Conservation (phyloP, 2,329 filamentous ascomycete species). For the Arachnopeziza araneosa region DNA sequence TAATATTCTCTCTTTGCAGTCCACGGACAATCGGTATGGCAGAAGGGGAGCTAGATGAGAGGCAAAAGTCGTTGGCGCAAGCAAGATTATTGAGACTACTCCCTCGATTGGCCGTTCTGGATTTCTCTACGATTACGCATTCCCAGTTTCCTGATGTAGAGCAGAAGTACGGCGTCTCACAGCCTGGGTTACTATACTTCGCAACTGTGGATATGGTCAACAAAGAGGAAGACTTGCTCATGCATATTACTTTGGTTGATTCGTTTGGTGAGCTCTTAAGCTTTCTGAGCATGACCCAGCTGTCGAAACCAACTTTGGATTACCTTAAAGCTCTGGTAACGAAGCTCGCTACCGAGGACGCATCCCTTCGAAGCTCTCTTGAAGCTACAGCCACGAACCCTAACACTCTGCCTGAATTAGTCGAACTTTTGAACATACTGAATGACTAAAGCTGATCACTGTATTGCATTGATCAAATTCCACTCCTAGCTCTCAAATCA, state of each 20-base stretch:
- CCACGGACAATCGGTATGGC: slow-evolving; percentile 17
- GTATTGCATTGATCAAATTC: no score
- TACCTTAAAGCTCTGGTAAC: slow-evolving; percentile 24
- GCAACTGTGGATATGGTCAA: slow-evolving; percentile 30
- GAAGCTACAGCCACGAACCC: slow-evolving; percentile 16
- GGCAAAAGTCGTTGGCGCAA: slow-evolving; percentile 32
- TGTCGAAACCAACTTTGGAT: slow-evolving; percentile 23
- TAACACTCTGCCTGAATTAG: background rate
- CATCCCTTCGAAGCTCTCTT: slow-evolving; percentile 24
- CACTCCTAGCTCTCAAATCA: no score
- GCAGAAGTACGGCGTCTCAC: slow-evolving; percentile 14
- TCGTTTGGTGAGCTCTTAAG: slow-evolving; percentile 30
- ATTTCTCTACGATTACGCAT: slow-evolving; percentile 24
- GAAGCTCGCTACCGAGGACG: slow-evolving; percentile 23
- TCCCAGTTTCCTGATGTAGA: slow-evolving; percentile 27
- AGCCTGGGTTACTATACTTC: slow-evolving; percentile 28
- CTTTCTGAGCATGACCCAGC: slow-evolving; percentile 25
- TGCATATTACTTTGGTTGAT: slow-evolving; percentile 31
- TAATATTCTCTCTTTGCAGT: slow-evolving; percentile 39
- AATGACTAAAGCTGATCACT: background rate
- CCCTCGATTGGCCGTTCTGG: slow-evolving; percentile 26
- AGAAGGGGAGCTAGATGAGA: slow-evolving; percentile 23
- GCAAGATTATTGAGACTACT: slow-evolving; percentile 29
- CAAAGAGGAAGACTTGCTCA: slow-evolving; percentile 30
- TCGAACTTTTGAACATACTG: background rate